Base-by-base conservation (phyloP, 2,329 filamentous ascomycete species). In the Parafenestella ontariensis region DNA sequence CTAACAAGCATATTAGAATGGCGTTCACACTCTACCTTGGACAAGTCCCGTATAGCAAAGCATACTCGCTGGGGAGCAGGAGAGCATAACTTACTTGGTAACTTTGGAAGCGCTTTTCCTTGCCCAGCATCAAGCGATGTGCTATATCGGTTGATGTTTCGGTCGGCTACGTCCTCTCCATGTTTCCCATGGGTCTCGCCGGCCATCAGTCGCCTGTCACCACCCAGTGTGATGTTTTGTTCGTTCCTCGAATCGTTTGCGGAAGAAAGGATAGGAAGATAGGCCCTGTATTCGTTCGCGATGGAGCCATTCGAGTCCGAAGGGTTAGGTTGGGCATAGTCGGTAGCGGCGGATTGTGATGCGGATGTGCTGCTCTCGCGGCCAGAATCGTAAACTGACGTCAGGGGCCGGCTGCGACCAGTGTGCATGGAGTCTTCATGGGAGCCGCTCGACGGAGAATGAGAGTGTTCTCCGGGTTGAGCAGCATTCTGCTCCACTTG, bases 141-240 rank as follows among this genome's bases (percentile, higher is more conserved):
- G 20, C 59, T 59, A 31, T 62, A 66, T 2, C 43, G 56, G 6
- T 62, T 36, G 13, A 68, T 64, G 33, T 73, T 72, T 2, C 68
- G 61, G 39, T 74, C 68, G 8, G 71, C 69, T 9, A 74, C 58
- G 44, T 70, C 86, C 66, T 89, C 87, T n/a, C 83, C 86, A 60
- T 85, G 87, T 24, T 36, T 53, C 41, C 31, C 45, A 21, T 51
- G 45, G 49, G 55, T 62, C 9, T 51, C 50, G 7, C 55, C 58
- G 3, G 21, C 54, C n/a, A 57, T 54, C 21, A 58, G 46, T n/a
- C 55, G 52, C 23, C 49, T 61, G 39, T 69, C 64, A 2, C 60
- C 62, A 28, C 64, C 62, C 6, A 68, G 49, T 5, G 61, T 63
- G 29, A 65, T 62, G 39, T 66, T 52, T 17, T 63, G 44, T 33